A percentile compares a stretch with the other conserved stretches of the same genome.
phyloP scores from a whole-genome alignment of 108 stramenopile species.

The Fistulifera pelliculosa region DNA sequence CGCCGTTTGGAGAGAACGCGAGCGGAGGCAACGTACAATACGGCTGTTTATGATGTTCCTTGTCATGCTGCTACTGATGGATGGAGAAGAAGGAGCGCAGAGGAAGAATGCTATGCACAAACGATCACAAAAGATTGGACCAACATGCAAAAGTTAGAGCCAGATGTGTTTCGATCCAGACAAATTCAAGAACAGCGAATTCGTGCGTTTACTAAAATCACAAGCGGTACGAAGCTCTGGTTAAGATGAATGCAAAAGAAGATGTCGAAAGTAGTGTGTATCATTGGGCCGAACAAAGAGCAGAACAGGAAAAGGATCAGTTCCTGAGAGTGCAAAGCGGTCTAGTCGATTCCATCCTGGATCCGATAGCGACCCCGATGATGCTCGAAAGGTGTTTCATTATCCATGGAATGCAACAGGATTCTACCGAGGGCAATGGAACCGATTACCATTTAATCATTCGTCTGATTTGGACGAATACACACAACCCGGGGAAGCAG shows the following conservation, averaged over 20 bases:
- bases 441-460: not conserved
- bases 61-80: conserved; percentile 71
- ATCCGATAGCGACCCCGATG: not conserved
- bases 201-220: conserved; percentile 9
- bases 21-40: conserved; percentile 65
- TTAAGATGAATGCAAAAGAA: conserved; percentile 37
- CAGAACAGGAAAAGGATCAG: conserved; percentile 5
- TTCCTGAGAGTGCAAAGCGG: conserved; percentile 1
- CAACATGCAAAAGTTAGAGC: not conserved
- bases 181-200: conserved; percentile 24
- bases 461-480: not conserved
- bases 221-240: conserved; percentile 37
- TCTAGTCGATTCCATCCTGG: conserved; percentile 1
- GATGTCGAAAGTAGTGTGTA: conserved; percentile 41
- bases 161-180: conserved; percentile 9
- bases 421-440: conserved; percentile 78
- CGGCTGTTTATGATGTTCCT: conserved; percentile 76
- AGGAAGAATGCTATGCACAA: conserved; percentile 1
- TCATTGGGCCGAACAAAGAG: conserved; percentile 30
- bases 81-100: conserved; percentile 55
- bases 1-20: conserved; percentile 54
- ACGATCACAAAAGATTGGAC: conserved; percentile 15
- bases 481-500: not conserved
- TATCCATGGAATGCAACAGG: conserved; percentile 85
- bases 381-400: conserved; percentile 32